A percentile compares a stretch with the other conserved stretches of the same genome.
Evolutionary conservation across 768 basidiomycete species (phyloP).

Genomic region (Amanita polypyramis): DNA sequence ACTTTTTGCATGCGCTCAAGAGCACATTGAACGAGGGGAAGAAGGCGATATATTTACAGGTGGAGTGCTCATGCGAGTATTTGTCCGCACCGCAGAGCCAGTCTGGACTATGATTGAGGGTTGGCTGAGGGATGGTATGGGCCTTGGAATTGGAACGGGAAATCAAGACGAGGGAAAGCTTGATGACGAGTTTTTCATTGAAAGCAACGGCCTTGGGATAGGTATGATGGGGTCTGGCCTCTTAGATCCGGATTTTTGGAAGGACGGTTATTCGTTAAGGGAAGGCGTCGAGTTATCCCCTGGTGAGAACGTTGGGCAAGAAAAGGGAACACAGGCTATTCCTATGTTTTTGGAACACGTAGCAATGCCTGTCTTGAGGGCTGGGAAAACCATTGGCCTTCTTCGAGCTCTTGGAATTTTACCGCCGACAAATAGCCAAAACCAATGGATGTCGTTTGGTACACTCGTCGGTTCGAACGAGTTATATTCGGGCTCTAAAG

Average conservation of each 20-base stretch:
- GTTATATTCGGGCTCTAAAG: not conserved
- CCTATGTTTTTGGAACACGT: constrained; percentile 57
- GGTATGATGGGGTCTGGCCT: constrained; percentile 39
- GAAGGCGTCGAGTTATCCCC: constrained; percentile 24
- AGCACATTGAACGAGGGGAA: constrained; percentile 42
- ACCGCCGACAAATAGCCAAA: constrained; percentile 16
- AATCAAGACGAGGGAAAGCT: constrained; percentile 25
- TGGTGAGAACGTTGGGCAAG: constrained; percentile 11
- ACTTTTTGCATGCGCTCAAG: constrained; percentile 45
- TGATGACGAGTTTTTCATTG: constrained; percentile 77
- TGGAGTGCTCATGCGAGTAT: constrained; percentile 49
- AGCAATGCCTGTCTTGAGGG: constrained; percentile 46
- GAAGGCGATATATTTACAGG: constrained; percentile 37
- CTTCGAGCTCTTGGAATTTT: constrained; percentile 47
- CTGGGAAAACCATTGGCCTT: constrained; percentile 72
- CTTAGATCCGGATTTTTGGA: constrained; percentile 72
- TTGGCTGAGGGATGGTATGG: constrained; percentile 73
- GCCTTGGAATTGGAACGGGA: constrained; percentile 26
- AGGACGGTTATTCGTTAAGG: constrained; percentile 54
- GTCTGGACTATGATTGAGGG: constrained; percentile 62
- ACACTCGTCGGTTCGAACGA: constrained; percentile 24
- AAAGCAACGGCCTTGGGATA: constrained; percentile 49
- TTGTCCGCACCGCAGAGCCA: constrained; percentile 54
- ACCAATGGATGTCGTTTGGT: constrained; percentile 33
- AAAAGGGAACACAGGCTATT: constrained; percentile 24